phyloP scores from a whole-genome alignment of 139 green algal genomes.

The Chlorella sp. region DNA sequence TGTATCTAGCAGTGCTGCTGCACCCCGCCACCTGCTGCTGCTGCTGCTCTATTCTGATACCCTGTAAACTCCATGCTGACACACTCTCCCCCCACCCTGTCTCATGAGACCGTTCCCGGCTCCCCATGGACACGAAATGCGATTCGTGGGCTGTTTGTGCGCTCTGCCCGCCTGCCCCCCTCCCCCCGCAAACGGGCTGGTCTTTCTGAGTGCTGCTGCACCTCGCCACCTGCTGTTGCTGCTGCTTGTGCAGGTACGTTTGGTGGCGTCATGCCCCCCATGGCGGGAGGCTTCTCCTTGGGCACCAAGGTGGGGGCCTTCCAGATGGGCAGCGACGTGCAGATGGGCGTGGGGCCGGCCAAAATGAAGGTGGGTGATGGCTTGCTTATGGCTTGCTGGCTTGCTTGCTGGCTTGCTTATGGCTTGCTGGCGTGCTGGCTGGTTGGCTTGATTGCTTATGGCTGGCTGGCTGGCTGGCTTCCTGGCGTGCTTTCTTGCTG shows the following conservation, averaged over 20 bases:
- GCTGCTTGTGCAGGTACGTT: background rate
- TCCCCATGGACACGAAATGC: too few species aligned
- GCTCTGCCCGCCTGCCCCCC: background rate
- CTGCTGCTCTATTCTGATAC: too few species aligned
- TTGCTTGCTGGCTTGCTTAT: background rate
- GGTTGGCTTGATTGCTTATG: background rate
- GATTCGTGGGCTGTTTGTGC: too few species aligned
- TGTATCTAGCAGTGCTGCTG: too few species aligned
- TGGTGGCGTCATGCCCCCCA: background rate
- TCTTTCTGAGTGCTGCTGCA: background rate
- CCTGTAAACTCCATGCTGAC: too few species aligned
- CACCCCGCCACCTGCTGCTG: too few species aligned
- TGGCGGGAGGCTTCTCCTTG: background rate
- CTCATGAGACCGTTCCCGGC: too few species aligned
- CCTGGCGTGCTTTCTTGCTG: too few species aligned
- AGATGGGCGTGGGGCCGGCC: background rate
- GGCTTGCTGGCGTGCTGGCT: too few species aligned
- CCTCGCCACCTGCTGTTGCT: background rate
- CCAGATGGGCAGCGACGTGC: conserved; percentile 12
- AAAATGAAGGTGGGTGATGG: background rate
- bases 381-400: background rate
- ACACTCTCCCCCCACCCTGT: too few species aligned
- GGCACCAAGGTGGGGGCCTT: background rate
- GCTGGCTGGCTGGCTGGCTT: too few species aligned
- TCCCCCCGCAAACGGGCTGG: background rate